A percentile compares a stretch with the other conserved stretches of the same genome.
These are phyloP conservation scores for Microbotryum scabiosae DNA, from an alignment of 1,284 basidiomycete genomes.

Conservation along the genomic window DNA sequence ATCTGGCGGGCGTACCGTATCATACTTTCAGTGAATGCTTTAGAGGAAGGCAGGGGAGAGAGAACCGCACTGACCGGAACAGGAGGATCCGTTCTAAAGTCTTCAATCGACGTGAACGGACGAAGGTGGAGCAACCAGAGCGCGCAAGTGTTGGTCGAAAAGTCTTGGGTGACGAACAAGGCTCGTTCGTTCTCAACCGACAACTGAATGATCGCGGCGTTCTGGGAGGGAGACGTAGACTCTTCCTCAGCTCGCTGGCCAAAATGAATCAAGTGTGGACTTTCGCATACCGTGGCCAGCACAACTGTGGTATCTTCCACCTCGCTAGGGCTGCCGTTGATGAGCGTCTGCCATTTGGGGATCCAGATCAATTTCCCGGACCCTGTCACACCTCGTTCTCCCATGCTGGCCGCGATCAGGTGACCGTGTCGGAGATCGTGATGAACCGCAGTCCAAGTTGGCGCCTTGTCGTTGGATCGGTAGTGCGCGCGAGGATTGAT, in stretches of 20 bases:
- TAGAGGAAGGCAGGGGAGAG: not conserved
- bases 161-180: not conserved
- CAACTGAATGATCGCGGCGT: not conserved
- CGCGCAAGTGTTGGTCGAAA: not conserved
- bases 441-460: not conserved
- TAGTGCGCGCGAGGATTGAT: too few relatives aligned
- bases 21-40: not conserved
- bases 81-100: not conserved
- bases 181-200: slow-evolving; percentile 4
- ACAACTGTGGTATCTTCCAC: not conserved
- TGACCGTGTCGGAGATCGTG: not conserved
- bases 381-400: not conserved
- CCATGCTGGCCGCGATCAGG: not conserved
- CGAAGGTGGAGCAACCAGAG: slow-evolving; percentile 1
- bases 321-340: not conserved
- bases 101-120: not conserved
- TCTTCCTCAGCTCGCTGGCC: too few relatives aligned
- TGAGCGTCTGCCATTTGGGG: not conserved
- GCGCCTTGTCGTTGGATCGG: too few relatives aligned
- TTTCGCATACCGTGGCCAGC: not conserved
- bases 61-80: not conserved
- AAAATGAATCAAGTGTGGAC: too few relatives aligned
- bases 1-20: not conserved
- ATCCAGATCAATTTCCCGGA: slow-evolving; percentile 2
- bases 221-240: not conserved